A percentile compares a stretch with the other conserved stretches of the same genome.
phyloP scores from a whole-genome alignment of 257 asterid genomes.

The Nicotiana noctiflora region DNA sequence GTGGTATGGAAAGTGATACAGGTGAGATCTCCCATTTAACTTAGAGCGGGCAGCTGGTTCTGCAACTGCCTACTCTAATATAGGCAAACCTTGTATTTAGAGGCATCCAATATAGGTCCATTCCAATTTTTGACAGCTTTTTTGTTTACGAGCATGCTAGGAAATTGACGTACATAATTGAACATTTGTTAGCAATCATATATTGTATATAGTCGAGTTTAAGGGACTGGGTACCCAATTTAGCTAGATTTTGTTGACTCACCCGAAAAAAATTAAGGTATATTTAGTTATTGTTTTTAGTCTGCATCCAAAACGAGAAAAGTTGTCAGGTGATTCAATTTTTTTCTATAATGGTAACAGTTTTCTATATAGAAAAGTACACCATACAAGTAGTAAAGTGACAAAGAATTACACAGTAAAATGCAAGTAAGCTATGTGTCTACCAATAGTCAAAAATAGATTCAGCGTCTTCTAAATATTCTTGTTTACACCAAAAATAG shows the following conservation, averaged over 20 bases:
- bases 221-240: background rate
- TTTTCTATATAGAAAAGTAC: no score
- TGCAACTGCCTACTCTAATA: background rate
- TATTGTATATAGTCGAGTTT: background rate
- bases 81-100: background rate
- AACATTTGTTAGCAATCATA: background rate
- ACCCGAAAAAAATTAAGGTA: background rate
- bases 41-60: slow-evolving; percentile 5
- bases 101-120: background rate
- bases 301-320: background rate
- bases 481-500: no score
- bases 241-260: background rate
- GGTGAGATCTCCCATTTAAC: slow-evolving; percentile 6
- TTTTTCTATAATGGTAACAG: no score
- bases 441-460: no score
- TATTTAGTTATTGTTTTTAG: background rate
- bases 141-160: background rate
- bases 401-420: no score
- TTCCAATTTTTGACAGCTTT: background rate
- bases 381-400: no score
- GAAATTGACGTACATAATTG: slow-evolving; percentile 1
- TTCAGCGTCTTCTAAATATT: no score
- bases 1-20: slow-evolving; percentile 16
- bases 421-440: no score
- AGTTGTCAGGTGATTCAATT: background rate